Evolutionary conservation across 768 basidiomycete species (phyloP).

Genomic region (Phlegmacium glaucopus): DNA sequence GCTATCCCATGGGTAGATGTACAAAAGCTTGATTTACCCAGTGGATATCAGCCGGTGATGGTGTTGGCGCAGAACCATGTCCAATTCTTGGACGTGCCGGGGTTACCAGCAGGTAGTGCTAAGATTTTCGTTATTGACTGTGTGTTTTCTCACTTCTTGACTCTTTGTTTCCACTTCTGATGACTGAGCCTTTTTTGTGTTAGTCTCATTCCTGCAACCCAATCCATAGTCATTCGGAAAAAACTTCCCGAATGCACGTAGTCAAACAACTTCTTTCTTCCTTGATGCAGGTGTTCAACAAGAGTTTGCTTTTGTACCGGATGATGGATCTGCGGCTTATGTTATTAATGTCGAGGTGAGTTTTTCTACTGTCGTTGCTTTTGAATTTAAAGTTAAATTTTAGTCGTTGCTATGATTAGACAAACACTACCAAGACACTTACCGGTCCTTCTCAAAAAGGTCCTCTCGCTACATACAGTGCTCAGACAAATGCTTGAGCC

Average conservation of each 20-base stretch:
- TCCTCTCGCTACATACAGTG: slow-evolving; percentile 18
- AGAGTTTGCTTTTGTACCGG: slow-evolving; percentile 59
- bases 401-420: too few relatives aligned
- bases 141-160: slow-evolving; percentile 30
- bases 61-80: slow-evolving; percentile 86
- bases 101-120: slow-evolving; percentile 61
- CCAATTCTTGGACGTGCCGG: slow-evolving; percentile 75
- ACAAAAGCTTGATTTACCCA: slow-evolving; percentile 50
- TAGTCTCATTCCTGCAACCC: too few relatives aligned
- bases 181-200: too few relatives aligned
- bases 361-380: not conserved
- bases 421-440: slow-evolving; percentile 25
- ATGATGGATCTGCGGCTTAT: slow-evolving; percentile 62
- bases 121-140: slow-evolving; percentile 89
- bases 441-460: slow-evolving; percentile 20
- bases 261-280: slow-evolving; percentile 72
- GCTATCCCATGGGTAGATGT: slow-evolving; percentile 65
- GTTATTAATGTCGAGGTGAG: slow-evolving; percentile 59
- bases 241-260: too few relatives aligned
- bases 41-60: too few relatives aligned
- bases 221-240: too few relatives aligned
- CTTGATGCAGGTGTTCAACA: slow-evolving; percentile 54
- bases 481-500: slow-evolving; percentile 20
- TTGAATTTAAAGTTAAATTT: too few relatives aligned
- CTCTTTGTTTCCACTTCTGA: not conserved